phyloP scores from a whole-genome alignment of 305 asterid genomes.

The Fraxinus albicans region DNA sequence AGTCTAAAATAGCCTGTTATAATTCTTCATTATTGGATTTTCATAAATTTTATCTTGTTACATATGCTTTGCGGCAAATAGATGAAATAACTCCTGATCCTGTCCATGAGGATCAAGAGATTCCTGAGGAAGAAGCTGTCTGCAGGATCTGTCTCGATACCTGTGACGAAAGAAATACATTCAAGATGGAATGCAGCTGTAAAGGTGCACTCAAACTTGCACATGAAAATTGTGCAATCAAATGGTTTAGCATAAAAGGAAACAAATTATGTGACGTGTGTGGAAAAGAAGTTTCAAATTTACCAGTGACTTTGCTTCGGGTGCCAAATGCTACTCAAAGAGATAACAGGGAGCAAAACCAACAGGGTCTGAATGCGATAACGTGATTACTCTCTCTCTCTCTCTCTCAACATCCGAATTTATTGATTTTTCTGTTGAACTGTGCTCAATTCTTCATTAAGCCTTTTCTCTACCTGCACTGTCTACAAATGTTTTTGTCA shows the following conservation, averaged over 20 bases:
- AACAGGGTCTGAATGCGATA: constrained; percentile 30
- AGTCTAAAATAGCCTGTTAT: neutral
- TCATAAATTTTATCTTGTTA: neutral
- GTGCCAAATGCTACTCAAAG: constrained; percentile 42
- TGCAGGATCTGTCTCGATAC: constrained; percentile 90
- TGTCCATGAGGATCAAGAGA: constrained; percentile 70
- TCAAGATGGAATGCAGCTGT: constrained; percentile 90
- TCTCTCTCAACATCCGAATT: neutral
- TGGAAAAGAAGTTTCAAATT: constrained; percentile 67
- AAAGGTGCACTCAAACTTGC: constrained; percentile 79
- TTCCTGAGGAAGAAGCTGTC: constrained; percentile 93
- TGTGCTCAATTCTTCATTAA: neutral
- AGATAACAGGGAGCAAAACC: constrained; percentile 43
- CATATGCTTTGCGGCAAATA: constrained; percentile 36
- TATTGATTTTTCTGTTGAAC: neutral
- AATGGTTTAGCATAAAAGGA: constrained; percentile 80
- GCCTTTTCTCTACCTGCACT: neutral
- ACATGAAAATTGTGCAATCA: constrained; percentile 79
- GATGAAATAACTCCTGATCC: constrained; percentile 67
- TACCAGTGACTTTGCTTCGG: constrained; percentile 85
- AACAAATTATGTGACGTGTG: constrained; percentile 76
- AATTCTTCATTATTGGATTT: neutral
- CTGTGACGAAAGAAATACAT: constrained; percentile 71
- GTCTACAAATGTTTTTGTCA: neutral
- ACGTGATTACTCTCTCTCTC: constrained; percentile 35